Conservation (phyloP, 139 green algal genomes). For the Coccomyxa sp. region DNA sequence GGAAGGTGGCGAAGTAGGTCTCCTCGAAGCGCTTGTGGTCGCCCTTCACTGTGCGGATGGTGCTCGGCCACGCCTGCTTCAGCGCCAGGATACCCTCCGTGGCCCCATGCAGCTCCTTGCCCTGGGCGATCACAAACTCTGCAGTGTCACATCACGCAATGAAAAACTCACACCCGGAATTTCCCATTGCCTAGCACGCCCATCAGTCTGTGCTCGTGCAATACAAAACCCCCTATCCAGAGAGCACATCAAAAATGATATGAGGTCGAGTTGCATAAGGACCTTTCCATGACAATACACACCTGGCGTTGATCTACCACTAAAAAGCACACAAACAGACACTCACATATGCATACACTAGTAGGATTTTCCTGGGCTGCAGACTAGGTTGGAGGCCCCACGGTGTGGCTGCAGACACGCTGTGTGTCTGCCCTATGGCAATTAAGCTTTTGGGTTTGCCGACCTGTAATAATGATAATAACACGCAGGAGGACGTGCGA, state of each 20-base stretch:
- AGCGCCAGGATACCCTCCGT: constrained; percentile 44
- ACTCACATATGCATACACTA: too few species aligned
- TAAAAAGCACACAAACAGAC: too few species aligned
- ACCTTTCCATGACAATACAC: neutral
- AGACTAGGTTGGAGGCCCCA: too few species aligned
- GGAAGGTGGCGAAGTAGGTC: constrained; percentile 91
- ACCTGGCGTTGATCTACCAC: too few species aligned
- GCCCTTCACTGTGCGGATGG: constrained; percentile 52
- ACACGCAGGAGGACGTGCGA: too few species aligned
- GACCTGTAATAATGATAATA: too few species aligned
- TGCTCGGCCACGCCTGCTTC: constrained; percentile 50
- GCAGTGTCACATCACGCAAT: neutral
- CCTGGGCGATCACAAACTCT: neutral
- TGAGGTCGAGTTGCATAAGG: neutral
- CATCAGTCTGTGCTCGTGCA: neutral
- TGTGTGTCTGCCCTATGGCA: too few species aligned
- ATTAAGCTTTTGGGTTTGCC: too few species aligned
- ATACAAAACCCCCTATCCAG: neutral
- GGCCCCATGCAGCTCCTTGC: constrained; percentile 37
- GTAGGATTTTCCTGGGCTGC: too few species aligned
- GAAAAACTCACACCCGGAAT: neutral
- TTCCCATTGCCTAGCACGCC: neutral
- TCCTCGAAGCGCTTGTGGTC: constrained; percentile 92
- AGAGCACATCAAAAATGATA: neutral
- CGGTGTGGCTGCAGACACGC: too few species aligned